A percentile compares a stretch with the other conserved stretches of the same genome.
Conservation (phyloP, 169 alveolate species). For the Neospora caninum region DNA sequence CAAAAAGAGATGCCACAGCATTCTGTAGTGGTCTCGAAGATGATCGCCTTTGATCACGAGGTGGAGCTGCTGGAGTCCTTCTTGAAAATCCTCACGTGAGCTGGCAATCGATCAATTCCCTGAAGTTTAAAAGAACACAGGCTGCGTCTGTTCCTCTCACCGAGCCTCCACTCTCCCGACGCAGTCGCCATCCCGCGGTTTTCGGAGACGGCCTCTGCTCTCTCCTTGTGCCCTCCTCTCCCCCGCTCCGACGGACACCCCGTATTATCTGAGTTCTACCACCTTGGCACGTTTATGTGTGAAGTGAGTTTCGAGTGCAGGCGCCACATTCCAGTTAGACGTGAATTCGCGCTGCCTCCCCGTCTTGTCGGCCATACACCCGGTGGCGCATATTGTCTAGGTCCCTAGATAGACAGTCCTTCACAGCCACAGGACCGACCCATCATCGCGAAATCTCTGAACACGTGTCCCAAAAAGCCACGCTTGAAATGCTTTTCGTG, state of each 20-base stretch:
- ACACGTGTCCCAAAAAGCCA: too few relatives aligned
- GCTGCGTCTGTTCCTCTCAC: neutral
- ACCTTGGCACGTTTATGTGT: too few relatives aligned
- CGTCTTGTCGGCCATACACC: too few relatives aligned
- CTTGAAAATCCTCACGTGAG: constrained; percentile 29
- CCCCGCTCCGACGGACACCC: neutral
- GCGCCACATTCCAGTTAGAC: too few relatives aligned
- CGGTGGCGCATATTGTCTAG: too few relatives aligned
- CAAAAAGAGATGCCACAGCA: neutral
- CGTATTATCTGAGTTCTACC: neutral
- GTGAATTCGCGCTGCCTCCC: too few relatives aligned
- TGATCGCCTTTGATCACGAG: constrained; percentile 22
- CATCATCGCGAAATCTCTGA: too few relatives aligned
- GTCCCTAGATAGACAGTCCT: too few relatives aligned
- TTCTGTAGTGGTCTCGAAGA: neutral
- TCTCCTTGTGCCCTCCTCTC: neutral
- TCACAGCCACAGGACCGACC: too few relatives aligned
- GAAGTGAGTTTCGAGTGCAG: too few relatives aligned
- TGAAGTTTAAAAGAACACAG: neutral
- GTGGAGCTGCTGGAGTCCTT: constrained; percentile 25
- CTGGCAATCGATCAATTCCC: neutral
- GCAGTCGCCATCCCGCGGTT: neutral
- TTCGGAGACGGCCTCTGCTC: neutral
- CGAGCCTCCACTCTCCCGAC: neutral
- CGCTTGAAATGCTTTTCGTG: too few relatives aligned